Conservation (phyloP, 2,329 filamentous ascomycete genomes). For the Penicillium rolfsii region DNA sequence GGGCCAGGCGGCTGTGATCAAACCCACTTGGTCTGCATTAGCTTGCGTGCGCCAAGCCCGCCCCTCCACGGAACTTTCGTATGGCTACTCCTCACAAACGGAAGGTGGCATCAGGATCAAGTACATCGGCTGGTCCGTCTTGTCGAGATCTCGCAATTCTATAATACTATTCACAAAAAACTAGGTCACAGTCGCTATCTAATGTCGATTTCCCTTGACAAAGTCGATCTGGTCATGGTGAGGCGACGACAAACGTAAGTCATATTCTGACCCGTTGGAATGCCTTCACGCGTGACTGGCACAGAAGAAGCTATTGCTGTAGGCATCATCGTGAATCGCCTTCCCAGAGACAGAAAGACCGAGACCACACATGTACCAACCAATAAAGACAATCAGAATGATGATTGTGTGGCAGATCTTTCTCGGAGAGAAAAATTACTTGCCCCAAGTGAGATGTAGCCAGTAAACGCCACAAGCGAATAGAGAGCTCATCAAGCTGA, state of each 20-base stretch:
- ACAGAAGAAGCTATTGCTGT: constrained; percentile 45
- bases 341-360: constrained; percentile 34
- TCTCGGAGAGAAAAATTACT: constrained; percentile 45
- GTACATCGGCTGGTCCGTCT: not conserved
- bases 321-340: constrained; percentile 29
- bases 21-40: not conserved
- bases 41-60: not conserved
- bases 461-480: constrained; percentile 46
- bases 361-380: constrained; percentile 33
- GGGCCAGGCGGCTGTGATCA: not conserved
- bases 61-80: not conserved
- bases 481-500: constrained; percentile 59
- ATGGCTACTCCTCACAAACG: not conserved
- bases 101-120: not conserved
- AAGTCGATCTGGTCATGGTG: not conserved
- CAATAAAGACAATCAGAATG: constrained; percentile 43
- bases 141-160: not conserved
- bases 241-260: constrained; percentile 5
- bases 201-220: not conserved
- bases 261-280: not conserved
- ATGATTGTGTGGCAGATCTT: constrained; percentile 52
- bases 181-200: not conserved
- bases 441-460: constrained; percentile 53
- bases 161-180: not conserved
- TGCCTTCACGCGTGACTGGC: constrained; percentile 34